Base-by-base conservation (phyloP, 768 basidiomycete genomes). In the Hortiboletus campestris region DNA sequence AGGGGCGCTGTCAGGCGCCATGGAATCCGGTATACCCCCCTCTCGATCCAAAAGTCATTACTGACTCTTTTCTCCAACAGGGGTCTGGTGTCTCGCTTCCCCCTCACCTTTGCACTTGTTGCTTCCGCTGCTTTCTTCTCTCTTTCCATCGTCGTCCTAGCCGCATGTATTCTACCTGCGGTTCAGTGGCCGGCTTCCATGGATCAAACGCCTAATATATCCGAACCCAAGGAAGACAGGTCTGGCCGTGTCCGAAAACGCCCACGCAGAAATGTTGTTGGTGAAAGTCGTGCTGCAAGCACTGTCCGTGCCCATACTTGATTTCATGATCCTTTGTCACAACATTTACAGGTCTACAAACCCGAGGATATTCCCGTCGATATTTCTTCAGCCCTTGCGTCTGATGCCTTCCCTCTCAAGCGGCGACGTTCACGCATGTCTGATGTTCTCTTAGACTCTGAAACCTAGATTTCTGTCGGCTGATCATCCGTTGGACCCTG, bases 51-150 rank as follows among this genome's bases (percentile, higher is more conserved):
- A 51, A 35, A 8, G 14, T 42, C 49, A 42, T 39, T 22, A 39
- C 46, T 47, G n/a, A 43, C 32, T 56, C 38, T 55, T 11, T 19
- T 25, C 38, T 46, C 47, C 42, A 14, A 17, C 57, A 91, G 89
- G 22, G 88, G 89, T 29, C 67, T 91, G 7, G 77, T 87, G 34
- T 81, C 86, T 32, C 83, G 85, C 35, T 88, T 86, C 69, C 90
- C 90, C 2, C 62, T 89, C 14, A 55, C 78, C 13, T 80, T 80
- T 45, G 79, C 84, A 6, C 19, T 85, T 12, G 55, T 76, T 4
- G 76, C 81, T 31, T 73, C 79, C 20, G 61, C 66, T 38, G 52
- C 73, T 0, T 85, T 85, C 72, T 72, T 83, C 56, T 61, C 74
- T 31, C 75, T 85, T 38, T 69, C 80, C 31, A 69, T 77, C 34